Evolutionary conservation across 805 yeast species (phyloP).

Genomic region (Cyberlindnera xylosilytica): DNA sequence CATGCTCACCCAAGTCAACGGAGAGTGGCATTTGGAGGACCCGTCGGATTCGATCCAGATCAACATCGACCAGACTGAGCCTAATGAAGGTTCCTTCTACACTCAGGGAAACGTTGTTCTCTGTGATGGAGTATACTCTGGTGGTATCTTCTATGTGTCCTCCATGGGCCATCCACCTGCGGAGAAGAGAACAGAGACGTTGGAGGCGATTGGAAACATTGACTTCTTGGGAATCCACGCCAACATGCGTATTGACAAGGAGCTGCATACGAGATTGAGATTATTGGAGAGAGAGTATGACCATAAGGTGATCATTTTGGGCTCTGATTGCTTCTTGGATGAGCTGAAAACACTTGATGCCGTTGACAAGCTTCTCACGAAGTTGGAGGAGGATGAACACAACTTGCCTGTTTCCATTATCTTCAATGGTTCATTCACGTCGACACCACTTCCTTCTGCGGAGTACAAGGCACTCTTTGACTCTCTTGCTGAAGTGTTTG

Average conservation of each 20-base stretch:
- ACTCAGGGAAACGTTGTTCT: slow-evolving; percentile 74
- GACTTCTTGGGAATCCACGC: slow-evolving; percentile 61
- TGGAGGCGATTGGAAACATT: slow-evolving; percentile 72
- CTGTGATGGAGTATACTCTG: slow-evolving; percentile 81
- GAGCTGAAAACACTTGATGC: slow-evolving; percentile 57
- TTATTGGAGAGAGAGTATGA: slow-evolving; percentile 55
- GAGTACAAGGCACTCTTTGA: slow-evolving; percentile 70
- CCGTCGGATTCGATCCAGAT: slow-evolving; percentile 64
- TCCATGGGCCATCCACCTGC: slow-evolving; percentile 85
- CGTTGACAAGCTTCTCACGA: slow-evolving; percentile 56
- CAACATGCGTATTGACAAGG: slow-evolving; percentile 56
- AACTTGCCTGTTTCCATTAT: slow-evolving; percentile 64
- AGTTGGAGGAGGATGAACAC: slow-evolving; percentile 49
- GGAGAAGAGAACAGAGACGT: slow-evolving; percentile 63
- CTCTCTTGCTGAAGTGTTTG: slow-evolving; percentile 61
- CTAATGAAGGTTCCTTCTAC: slow-evolving; percentile 62
- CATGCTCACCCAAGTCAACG: slow-evolving; percentile 59
- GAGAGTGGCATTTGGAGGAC: slow-evolving; percentile 78
- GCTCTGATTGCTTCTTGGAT: slow-evolving; percentile 71
- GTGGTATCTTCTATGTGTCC: slow-evolving; percentile 66
- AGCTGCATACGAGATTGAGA: slow-evolving; percentile 51
- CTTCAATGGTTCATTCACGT: slow-evolving; percentile 76
- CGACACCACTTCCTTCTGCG: slow-evolving; percentile 59
- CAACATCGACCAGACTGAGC: slow-evolving; percentile 58
- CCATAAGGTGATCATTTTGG: slow-evolving; percentile 67